Base-by-base conservation (phyloP, 2,329 filamentous ascomycete species). In the Phyllosticta citriasiana region DNA sequence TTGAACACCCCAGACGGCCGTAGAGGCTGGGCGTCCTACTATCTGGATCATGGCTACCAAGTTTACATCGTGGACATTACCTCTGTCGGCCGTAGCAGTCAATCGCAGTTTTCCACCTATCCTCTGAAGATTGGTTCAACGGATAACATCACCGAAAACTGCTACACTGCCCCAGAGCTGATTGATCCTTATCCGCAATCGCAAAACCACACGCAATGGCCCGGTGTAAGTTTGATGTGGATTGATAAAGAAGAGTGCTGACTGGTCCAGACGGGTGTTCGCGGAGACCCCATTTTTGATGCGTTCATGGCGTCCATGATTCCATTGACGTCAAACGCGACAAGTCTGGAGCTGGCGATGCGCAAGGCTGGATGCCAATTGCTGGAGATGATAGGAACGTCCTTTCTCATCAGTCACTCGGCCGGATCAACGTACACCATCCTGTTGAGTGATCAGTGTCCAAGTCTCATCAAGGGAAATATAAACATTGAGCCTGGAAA, bases 231-330 rank as follows among this genome's bases (percentile, higher is more conserved):
- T 47, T 47, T 14, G 40, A 47, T 47, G 14, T n/a, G 2, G 14
- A 6, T 47, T 16, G 14, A n/a, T 16, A 16, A 7, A n/a, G n/a
- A 16, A 1, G 40, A n/a, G 2, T 6, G 40, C 40, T 47, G 14
- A 47, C 40, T 7, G 6, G 4, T 47, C 14, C 71, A 75, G 66
- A 68, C 66, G 9, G 74, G 72, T 1, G 57, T 61, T 9, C 62
- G 65, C 65, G 78, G 78, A 2, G 80, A 84, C 63, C 65, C 73
- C 0, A 67, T 72, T 22, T 84, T 85, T 64, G 76, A 80, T 62
- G 71, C 70, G 1, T 82, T 82, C 66, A 78, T 76, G 65, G 65
- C 60, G 12, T 54, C 51, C 24, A 50, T 62, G 30, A 24, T 62
- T n/a, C 60, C 60, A 33, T 52, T 62, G 54, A 65, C 66, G 27